Evolutionary conservation across 2,329 filamentous ascomycete genomes (phyloP), one percentile per base, ranked within the genome.

Genomic region (Colletotrichum lupini): DNA sequence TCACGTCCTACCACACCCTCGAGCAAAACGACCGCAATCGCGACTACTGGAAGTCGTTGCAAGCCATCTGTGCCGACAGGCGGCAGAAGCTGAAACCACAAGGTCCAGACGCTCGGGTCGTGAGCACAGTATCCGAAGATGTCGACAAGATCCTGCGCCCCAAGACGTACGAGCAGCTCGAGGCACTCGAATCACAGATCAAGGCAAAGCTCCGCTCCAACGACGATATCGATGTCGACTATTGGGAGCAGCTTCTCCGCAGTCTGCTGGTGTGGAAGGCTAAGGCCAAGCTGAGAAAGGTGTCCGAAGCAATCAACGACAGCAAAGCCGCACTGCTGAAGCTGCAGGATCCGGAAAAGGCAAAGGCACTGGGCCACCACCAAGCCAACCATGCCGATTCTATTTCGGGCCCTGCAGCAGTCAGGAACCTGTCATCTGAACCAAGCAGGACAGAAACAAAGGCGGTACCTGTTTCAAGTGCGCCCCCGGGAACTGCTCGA

Each of bases 151-250:
- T 99, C 42, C 87, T 99, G 12, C 89, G 90, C 4, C 94, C 95
- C 9, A 99, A 99, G 84, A 91, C 92, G 19, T 92, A 94, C 78
- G 92, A 95, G 78, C 94, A 98, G 81, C 87, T 99, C n/a, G 93
- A 95, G 80, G 90, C 90, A 22, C 87, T 99, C 61, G 96, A 99
- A 83, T 90, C 87, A 75, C 95, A 98, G 84, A 97, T 99, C 81
- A 92, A 91, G 80, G 87, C 88, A 19, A 99, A 99, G 85, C 86
- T 99, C 60, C 89, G 92, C 65, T 97, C 95, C 8, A 92, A 98
- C 80, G 95, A 98, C 79, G 92, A 94, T 52, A 96, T 99, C 76
- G 97, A 99, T 82, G 95, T 94, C 2, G 97, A 99, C 83, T 99
- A 98, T 82, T 99, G 97, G 97, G 95, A 97, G 80, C 94, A 98